Base-by-base conservation (phyloP, 805 yeast species). In the Saturnispora halmiae region DNA sequence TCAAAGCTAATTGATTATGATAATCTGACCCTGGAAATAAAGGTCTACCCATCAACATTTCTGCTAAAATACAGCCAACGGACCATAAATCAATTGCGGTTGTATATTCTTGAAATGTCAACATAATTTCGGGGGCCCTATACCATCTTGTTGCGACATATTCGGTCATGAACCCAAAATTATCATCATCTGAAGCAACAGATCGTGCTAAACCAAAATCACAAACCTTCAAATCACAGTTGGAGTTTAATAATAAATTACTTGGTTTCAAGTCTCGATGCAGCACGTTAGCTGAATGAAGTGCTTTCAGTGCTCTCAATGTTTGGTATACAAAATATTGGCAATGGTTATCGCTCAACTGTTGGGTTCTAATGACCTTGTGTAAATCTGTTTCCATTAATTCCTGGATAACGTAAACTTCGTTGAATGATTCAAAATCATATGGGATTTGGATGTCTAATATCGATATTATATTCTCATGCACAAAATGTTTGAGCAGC, bases 71-170 rank as follows among this genome's bases (percentile, higher is more conserved):
- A 62, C 97, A 90, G 4, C 97, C 97, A 18, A 87, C 95, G 2
- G 94, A 82, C 97, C 97, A 90, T 25, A 90, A 77, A 61, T 90
- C 97, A 54, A 90, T 90, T 27, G 96, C 96, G 29, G 90, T 83
- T 20, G 96, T 83, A 64, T 90, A 90, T 53, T 82, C 85, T 48
- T 87, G 90, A 53, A 88, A 86, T 11, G 95, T 86, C 37, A 90
- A 70, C 97, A 90, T 90, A 58, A 90, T 87, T 54, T 90, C 97
- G 0, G 97, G 97, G 1, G 97, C 97, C 42, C 97, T 70, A 61
- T 90, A 90, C 96, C 97, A 90, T 49, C 97, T 69, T 3, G 97
- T 90, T 8, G 97, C 97, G 33, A 90, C 97, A 58, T 90, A 90
- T 61, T 90, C 97, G 2, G 97, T 90, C 94, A 90, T 82, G 58